Evolutionary conservation across 2,329 filamentous ascomycete genomes (phyloP), one percentile per base, ranked within the genome.

Genomic region (Aurifilum marmelostoma): DNA sequence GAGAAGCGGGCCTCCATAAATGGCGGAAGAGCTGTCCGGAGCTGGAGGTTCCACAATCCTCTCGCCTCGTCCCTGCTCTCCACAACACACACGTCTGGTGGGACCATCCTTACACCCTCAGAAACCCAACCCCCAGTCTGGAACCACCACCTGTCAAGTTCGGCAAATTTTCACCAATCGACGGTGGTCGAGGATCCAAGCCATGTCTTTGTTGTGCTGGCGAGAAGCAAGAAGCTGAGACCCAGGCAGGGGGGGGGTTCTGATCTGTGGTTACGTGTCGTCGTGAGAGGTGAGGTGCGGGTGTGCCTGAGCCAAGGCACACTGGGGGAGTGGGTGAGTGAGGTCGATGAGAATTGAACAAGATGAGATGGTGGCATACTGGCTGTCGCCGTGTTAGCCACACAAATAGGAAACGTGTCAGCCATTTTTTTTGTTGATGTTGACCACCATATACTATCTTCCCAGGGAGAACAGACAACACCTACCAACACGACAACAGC

Each of bases 81-180:
- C 43, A 47, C 43, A 47, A 2, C 2, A 47, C 62, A 62, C 62
- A 64, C 62, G 27, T 47, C 61, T 56, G 43, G 34, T 54, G 54
- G 43, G 21, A 64, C 62, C 12, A 21, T 7, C 41, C 18, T 47
- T 21, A 18, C 18, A 47, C 18, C 18, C 41, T 8, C 6, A 21
- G 27, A 24, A 34, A 50, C n/a, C 2, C 3, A 27, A 54, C 59
- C 58, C 41, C 58, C 43, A 18, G 27, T 61, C 62, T 63, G 39
- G 52, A 27, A 24, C n/a, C 61, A 66, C 61, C 67, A 70, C 69
- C 69, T 70, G 69, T 68, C 69, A 70, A 66, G 6, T 39, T 63
- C 69, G 69, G 69, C 66, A 65, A 64, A 65, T 68, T 59, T 68
- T 67, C 64, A 56, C 63, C 63, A 63, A 64, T 68, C 60, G 60